phyloP scores from a whole-genome alignment of 352 stramenopile species.

The Phytopythium ostracodes region DNA sequence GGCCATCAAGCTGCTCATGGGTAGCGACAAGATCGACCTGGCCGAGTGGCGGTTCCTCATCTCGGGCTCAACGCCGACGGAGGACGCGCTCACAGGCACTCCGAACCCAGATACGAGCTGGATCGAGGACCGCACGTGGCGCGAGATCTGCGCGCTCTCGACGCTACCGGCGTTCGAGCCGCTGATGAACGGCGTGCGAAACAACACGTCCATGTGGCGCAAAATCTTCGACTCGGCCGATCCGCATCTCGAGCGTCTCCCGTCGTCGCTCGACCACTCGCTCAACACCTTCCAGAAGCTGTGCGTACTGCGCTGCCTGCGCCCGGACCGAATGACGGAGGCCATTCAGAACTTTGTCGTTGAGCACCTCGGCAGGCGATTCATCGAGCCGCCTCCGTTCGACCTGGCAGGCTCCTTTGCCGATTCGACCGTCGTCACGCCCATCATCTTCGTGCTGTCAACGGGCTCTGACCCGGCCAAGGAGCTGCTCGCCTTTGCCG shows the following conservation, averaged over 20 bases:
- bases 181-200: conserved; percentile 29
- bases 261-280: conserved; percentile 53
- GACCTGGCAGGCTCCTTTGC: conserved; percentile 89
- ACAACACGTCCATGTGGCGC: conserved; percentile 49
- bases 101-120: conserved; percentile 35
- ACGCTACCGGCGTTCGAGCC: conserved; percentile 25
- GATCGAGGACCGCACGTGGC: conserved; percentile 73
- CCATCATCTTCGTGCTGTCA: conserved; percentile 93
- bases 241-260: conserved; percentile 71
- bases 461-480: conserved; percentile 93
- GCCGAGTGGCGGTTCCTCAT: conserved; percentile 91
- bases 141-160: conserved; percentile 40
- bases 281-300: conserved; percentile 84
- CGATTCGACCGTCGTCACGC: conserved; percentile 86
- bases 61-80: conserved; percentile 62
- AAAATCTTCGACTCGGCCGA: conserved; percentile 82
- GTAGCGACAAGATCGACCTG: conserved; percentile 77
- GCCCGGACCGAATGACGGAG: conserved; percentile 81
- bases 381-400: conserved; percentile 92
- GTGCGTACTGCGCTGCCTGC: conserved; percentile 71
- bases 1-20: conserved; percentile 86
- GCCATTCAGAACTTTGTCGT: conserved; percentile 91
- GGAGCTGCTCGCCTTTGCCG: conserved; percentile 90
- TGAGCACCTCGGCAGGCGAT: conserved; percentile 77
- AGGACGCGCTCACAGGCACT: conserved; percentile 7